phyloP scores from a whole-genome alignment of 768 basidiomycete genomes.

The Auricularia cornea region DNA sequence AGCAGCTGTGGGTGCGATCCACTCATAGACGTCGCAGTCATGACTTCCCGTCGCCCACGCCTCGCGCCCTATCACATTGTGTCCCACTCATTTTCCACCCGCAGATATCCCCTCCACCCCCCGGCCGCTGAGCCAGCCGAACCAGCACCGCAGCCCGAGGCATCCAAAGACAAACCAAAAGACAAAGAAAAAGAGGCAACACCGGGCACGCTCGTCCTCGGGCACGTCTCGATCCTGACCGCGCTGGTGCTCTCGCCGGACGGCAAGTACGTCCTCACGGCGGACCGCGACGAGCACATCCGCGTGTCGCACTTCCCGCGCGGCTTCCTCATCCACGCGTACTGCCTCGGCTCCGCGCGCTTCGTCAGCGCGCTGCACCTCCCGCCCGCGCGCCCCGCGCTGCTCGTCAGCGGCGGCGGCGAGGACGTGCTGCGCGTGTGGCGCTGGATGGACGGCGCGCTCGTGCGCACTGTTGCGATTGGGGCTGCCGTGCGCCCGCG shows the following conservation, averaged over 20 bases:
- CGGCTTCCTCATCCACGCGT: conserved; percentile 78
- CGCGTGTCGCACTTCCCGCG: conserved; percentile 84
- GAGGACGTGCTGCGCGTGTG: conserved; percentile 69
- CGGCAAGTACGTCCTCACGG: conserved; percentile 71
- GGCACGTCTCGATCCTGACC: conserved; percentile 84
- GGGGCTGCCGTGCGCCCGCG: conserved; percentile 27
- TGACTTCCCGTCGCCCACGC: too few relatives aligned
- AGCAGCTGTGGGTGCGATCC: too few relatives aligned
- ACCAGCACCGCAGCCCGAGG: conserved; percentile 9
- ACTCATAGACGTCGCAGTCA: too few relatives aligned
- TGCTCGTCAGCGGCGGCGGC: conserved; percentile 82
- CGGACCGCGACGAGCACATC: conserved; percentile 94
- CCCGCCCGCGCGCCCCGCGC: conserved; percentile 35
- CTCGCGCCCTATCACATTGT: background rate
- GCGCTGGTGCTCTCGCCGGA: conserved; percentile 57
- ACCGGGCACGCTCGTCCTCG: conserved; percentile 64
- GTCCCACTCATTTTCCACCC: background rate
- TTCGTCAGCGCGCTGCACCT: conserved; percentile 79
- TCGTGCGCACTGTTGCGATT: conserved; percentile 46
- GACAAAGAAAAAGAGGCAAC: conserved; percentile 43
- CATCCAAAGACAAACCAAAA: conserved; percentile 13
- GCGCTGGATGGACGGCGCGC: conserved; percentile 64
- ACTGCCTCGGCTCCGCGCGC: conserved; percentile 67
- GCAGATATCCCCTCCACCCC: conserved; percentile 54
- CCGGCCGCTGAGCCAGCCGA: conserved; percentile 14